These are phyloP conservation scores for Paecilomyces niveus DNA, from an alignment of 2,329 filamentous ascomycete species.

Conservation along the genomic window DNA sequence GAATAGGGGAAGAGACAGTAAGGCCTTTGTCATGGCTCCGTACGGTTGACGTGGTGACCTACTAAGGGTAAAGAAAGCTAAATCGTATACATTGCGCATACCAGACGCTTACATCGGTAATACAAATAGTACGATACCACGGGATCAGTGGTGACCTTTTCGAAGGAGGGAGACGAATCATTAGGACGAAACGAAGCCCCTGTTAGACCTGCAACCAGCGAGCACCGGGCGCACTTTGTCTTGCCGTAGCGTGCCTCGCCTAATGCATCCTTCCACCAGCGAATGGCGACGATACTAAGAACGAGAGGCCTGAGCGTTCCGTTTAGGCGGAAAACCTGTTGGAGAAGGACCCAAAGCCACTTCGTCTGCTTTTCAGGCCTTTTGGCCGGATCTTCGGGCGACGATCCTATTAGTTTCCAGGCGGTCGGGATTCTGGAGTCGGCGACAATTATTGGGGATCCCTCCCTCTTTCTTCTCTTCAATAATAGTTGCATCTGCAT, in stretches of 20 bases:
- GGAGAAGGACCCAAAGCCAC: neutral
- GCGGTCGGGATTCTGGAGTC: neutral
- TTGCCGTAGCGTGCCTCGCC: neutral
- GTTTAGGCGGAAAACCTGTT: neutral
- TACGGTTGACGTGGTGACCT: neutral
- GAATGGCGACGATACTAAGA: neutral
- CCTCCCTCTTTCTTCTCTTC: neutral
- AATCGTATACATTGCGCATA: neutral
- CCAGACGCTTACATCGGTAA: neutral
- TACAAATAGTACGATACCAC: neutral
- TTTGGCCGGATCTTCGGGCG: neutral
- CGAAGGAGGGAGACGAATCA: neutral
- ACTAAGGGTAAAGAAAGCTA: neutral
- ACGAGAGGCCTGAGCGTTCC: neutral
- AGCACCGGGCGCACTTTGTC: neutral
- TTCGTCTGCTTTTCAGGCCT: neutral
- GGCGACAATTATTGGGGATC: neutral
- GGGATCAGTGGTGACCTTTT: neutral
- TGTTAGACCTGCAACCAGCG: neutral
- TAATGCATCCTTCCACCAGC: neutral
- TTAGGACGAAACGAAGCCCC: neutral
- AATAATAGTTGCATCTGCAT: neutral
- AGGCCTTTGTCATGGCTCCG: neutral
- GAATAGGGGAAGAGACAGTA: neutral
- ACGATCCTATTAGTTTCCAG: neutral